These are phyloP conservation scores for Arthrobotrys sinensis DNA, from an alignment of 2,329 filamentous ascomycete species.

Conservation along the genomic window DNA sequence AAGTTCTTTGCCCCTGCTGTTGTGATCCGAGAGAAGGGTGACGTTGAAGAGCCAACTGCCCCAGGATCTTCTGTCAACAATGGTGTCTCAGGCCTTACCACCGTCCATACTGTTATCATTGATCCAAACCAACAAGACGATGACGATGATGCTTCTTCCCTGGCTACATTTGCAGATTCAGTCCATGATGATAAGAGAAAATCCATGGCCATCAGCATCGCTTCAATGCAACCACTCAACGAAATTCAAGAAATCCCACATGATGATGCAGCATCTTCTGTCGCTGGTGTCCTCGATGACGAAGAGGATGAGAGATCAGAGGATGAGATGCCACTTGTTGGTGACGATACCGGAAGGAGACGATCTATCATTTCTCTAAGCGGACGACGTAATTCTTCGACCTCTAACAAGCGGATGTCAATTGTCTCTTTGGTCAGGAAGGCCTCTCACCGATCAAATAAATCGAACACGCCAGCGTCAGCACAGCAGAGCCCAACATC, in stretches of 20 bases:
- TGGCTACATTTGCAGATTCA: conserved; percentile 74
- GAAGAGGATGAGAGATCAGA: conserved; percentile 71
- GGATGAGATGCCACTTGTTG: conserved; percentile 62
- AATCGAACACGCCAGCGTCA: conserved; percentile 28
- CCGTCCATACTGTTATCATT: conserved; percentile 60
- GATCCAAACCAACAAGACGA: conserved; percentile 68
- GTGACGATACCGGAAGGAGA: conserved; percentile 43
- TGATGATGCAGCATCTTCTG: conserved; percentile 69
- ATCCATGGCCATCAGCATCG: conserved; percentile 65
- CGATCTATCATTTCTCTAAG: conserved; percentile 39
- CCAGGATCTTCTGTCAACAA: conserved; percentile 18
- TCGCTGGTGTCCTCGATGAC: conserved; percentile 74
- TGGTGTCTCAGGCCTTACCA: conserved; percentile 43
- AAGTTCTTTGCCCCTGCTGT: conserved; percentile 55
- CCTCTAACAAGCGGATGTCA: conserved; percentile 46
- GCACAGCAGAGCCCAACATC: conserved; percentile 23
- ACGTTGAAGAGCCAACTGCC: conserved; percentile 39
- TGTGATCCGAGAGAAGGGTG: conserved; percentile 58
- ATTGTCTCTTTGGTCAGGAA: conserved; percentile 44
- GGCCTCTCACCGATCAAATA: conserved; percentile 53
- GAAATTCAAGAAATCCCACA: conserved; percentile 66
- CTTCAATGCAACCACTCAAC: conserved; percentile 65
- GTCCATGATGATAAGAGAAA: conserved; percentile 55
- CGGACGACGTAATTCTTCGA: conserved; percentile 49
- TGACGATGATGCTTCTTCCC: conserved; percentile 75